Percentiles rank a stretch among this genome's conserved stretches.
phyloP scores from a whole-genome alignment of 2,329 filamentous ascomycete species.

The Berkeleyomyces basicola region DNA sequence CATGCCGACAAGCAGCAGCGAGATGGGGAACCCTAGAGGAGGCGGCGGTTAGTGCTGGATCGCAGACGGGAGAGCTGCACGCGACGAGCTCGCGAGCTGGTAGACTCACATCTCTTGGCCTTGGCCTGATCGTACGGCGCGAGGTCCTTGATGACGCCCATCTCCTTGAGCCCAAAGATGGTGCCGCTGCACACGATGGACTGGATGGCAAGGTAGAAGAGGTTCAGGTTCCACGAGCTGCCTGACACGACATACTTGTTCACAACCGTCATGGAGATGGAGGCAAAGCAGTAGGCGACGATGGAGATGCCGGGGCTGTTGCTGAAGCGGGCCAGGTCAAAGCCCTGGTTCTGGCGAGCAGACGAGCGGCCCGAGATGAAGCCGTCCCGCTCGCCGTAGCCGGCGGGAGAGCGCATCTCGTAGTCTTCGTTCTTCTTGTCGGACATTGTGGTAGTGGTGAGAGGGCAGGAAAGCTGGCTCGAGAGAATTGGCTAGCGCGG shows the following conservation, averaged over 20 bases:
- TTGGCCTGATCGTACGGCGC: constrained; percentile 73
- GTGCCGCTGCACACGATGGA: constrained; percentile 75
- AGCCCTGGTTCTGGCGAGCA: constrained; percentile 9
- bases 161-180: constrained; percentile 67
- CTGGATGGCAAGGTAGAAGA: constrained; percentile 85
- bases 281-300: constrained; percentile 78
- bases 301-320: constrained; percentile 71
- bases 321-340: constrained; percentile 36
- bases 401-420: constrained; percentile 46
- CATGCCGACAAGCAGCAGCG: constrained; percentile 91
- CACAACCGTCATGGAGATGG: constrained; percentile 99
- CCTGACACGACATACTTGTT: constrained; percentile 98
- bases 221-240: constrained; percentile 83
- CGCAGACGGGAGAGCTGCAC: no score
- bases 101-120: constrained; percentile 68
- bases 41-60: neutral
- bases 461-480: neutral
- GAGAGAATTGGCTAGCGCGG: neutral
- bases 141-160: constrained; percentile 67
- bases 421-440: constrained; percentile 85
- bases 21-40: constrained; percentile 76
- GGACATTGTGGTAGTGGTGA: constrained; percentile 39
- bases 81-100: no score
- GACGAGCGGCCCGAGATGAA: constrained; percentile 27
- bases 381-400: constrained; percentile 35